Evolutionary conservation across 352 stramenopile species (phyloP).

Genomic region (Thalassiosira mediterranea): DNA sequence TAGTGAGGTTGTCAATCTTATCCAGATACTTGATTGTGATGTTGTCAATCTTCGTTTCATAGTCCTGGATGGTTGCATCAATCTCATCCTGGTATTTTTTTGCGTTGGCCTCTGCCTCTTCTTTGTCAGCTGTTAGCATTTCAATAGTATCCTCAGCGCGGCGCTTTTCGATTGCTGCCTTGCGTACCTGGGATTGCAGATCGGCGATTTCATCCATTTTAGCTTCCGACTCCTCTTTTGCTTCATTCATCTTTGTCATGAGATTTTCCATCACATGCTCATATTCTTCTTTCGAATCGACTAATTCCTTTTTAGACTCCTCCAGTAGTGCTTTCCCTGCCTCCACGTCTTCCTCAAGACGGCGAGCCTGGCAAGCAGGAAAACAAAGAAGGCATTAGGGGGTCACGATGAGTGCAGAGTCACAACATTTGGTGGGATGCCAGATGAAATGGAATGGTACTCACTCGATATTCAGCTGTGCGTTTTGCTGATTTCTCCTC

Average conservation of each 20-base stretch:
- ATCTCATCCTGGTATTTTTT: slow-evolving; percentile 43
- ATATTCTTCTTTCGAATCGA: slow-evolving; percentile 42
- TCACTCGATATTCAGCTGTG: slow-evolving; percentile 52
- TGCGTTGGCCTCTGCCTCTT: slow-evolving; percentile 31
- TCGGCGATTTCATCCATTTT: slow-evolving; percentile 36
- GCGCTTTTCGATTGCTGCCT: slow-evolving; percentile 38
- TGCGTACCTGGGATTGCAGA: slow-evolving; percentile 32
- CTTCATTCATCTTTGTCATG: slow-evolving; percentile 56
- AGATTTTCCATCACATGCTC: slow-evolving; percentile 56
- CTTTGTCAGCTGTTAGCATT: slow-evolving; percentile 46
- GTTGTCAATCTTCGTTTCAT: slow-evolving; percentile 56
- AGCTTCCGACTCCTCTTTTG: slow-evolving; percentile 37
- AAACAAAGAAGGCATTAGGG: too few relatives aligned
- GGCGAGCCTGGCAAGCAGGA: too few relatives aligned
- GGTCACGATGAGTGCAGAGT: too few relatives aligned
- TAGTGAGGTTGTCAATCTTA: slow-evolving; percentile 47
- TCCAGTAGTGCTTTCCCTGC: slow-evolving; percentile 30
- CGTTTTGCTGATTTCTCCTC: slow-evolving; percentile 40
- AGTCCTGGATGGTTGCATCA: slow-evolving; percentile 43
- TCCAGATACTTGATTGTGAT: slow-evolving; percentile 56
- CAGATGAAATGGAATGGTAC: too few relatives aligned
- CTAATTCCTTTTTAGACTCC: slow-evolving; percentile 33
- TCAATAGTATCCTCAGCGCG: slow-evolving; percentile 41
- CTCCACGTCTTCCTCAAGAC: slow-evolving; percentile 49
- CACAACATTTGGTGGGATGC: too few relatives aligned